A percentile compares a stretch with the other conserved stretches of the same genome.
These are phyloP conservation scores for Hemisphaericaspora xylanilytica DNA, from an alignment of 1,139 yeast genomes.

Conservation along the genomic window DNA sequence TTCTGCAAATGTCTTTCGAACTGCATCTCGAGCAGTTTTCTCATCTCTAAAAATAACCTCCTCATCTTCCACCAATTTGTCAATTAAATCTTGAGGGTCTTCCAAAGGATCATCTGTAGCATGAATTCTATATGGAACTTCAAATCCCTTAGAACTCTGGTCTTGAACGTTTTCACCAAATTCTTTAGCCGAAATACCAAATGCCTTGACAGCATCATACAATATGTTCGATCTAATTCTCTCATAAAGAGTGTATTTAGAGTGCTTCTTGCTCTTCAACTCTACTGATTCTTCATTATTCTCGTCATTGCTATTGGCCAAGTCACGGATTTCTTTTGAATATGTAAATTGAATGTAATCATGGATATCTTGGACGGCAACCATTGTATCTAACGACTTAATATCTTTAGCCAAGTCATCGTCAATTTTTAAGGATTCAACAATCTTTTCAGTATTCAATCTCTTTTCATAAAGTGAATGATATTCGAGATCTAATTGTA, in stretches of 20 bases:
- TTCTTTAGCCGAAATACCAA: conserved; percentile 76
- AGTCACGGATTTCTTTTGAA: conserved; percentile 64
- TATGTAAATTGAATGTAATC: conserved; percentile 83
- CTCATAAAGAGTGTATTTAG: conserved; percentile 72
- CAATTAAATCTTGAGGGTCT: conserved; percentile 64
- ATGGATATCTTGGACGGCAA: conserved; percentile 83
- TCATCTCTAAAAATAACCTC: conserved; percentile 57
- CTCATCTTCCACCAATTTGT: conserved; percentile 51
- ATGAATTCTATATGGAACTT: conserved; percentile 61
- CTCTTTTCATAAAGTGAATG: conserved; percentile 83
- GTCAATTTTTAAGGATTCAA: conserved; percentile 50
- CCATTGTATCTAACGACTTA: conserved; percentile 59
- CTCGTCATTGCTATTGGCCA: conserved; percentile 19
- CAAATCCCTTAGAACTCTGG: conserved; percentile 45
- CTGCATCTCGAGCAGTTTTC: conserved; percentile 68
- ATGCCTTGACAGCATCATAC: conserved; percentile 65
- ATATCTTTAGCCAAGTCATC: conserved; percentile 63
- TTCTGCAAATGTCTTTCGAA: conserved; percentile 72
- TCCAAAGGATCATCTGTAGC: conserved; percentile 70
- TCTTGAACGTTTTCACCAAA: conserved; percentile 82
- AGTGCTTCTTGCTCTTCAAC: conserved; percentile 54
- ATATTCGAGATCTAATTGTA: conserved; percentile 81
- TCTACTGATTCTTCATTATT: conserved; percentile 13
- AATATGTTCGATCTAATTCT: conserved; percentile 67
- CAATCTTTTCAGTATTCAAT: conserved; percentile 57